Evolutionary conservation across 352 stramenopile genomes (phyloP).

Genomic region (Phytophthora kernoviae): DNA sequence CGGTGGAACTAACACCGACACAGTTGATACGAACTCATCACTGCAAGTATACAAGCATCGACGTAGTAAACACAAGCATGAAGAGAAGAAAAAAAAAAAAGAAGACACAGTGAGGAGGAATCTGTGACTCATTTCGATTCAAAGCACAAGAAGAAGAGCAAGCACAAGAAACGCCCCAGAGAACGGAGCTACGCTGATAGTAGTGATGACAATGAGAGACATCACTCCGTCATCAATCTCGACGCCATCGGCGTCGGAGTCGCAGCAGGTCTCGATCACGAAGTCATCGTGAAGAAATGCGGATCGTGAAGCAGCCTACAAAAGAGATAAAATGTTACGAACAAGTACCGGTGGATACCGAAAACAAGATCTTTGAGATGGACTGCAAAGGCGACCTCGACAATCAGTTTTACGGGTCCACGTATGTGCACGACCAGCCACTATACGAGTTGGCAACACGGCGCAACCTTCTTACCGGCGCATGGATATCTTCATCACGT

Average conservation of each 20-base stretch:
- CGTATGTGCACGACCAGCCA: conserved; percentile 69
- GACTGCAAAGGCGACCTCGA: conserved; percentile 69
- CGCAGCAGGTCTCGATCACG: conserved; percentile 22
- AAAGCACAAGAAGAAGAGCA: conserved; percentile 45
- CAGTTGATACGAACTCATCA: conserved; percentile 6
- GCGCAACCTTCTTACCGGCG: conserved; percentile 47
- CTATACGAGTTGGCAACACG: conserved; percentile 64
- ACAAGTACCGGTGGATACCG: not conserved
- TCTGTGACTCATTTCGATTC: conserved; percentile 17
- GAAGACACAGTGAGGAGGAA: conserved; percentile 12
- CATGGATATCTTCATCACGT: conserved; percentile 33
- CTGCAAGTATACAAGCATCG: conserved; percentile 42
- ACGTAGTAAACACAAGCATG: conserved; percentile 15
- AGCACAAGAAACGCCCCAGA: conserved; percentile 32
- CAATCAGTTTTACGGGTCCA: conserved; percentile 70
- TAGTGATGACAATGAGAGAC: conserved; percentile 14
- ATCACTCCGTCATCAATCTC: conserved; percentile 8
- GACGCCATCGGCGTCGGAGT: conserved; percentile 6
- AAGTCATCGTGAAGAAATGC: conserved; percentile 8
- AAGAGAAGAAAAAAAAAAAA: conserved; percentile 38
- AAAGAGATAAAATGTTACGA: conserved; percentile 12
- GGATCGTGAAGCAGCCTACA: conserved; percentile 13
- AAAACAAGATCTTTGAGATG: conserved; percentile 64
- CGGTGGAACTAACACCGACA: conserved; percentile 5
- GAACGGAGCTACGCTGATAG: conserved; percentile 15